Conservation (phyloP, 73 alveolate species). For the Paramecium tetraurelia region DNA sequence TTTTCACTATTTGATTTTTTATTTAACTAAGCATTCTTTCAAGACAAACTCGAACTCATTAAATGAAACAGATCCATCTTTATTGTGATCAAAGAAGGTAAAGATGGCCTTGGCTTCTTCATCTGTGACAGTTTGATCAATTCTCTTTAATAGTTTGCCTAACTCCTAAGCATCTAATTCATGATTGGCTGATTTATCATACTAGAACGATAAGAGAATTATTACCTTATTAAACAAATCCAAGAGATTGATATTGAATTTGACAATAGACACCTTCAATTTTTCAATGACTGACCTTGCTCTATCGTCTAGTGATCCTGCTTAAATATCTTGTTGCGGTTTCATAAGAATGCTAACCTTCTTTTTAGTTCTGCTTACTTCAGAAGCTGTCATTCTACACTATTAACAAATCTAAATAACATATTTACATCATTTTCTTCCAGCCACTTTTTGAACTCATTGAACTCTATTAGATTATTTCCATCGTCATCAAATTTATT, state of each 20-base stretch:
- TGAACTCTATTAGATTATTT: slow-evolving; percentile 51
- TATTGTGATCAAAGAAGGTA: slow-evolving; percentile 34
- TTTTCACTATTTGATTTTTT: neutral
- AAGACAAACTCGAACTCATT: slow-evolving; percentile 21
- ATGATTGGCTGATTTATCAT: slow-evolving; percentile 33
- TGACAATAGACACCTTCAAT: neutral
- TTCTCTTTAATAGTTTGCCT: neutral
- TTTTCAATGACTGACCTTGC: neutral
- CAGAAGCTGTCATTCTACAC: slow-evolving; percentile 52
- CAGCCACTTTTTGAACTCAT: slow-evolving; percentile 56
- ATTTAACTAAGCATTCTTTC: slow-evolving; percentile 34
- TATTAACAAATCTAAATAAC: neutral
- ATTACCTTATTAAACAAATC: slow-evolving; percentile 33
- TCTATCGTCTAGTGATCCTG: slow-evolving; percentile 30
- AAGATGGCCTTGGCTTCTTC: slow-evolving; percentile 18
- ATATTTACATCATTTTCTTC: slow-evolving; percentile 53
- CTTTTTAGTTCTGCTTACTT: slow-evolving; percentile 47
- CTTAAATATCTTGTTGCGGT: neutral
- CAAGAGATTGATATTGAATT: slow-evolving; percentile 12
- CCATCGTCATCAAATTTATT: slow-evolving; percentile 63
- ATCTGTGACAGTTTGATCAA: slow-evolving; percentile 16
- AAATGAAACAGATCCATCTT: slow-evolving; percentile 45
- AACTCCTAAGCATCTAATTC: slow-evolving; percentile 32
- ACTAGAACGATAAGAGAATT: neutral
- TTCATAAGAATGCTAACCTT: neutral